Evolutionary conservation across 441 rosid species (phyloP), one percentile per base, ranked within the genome.

Genomic region (Adansonia madagascariensis): DNA sequence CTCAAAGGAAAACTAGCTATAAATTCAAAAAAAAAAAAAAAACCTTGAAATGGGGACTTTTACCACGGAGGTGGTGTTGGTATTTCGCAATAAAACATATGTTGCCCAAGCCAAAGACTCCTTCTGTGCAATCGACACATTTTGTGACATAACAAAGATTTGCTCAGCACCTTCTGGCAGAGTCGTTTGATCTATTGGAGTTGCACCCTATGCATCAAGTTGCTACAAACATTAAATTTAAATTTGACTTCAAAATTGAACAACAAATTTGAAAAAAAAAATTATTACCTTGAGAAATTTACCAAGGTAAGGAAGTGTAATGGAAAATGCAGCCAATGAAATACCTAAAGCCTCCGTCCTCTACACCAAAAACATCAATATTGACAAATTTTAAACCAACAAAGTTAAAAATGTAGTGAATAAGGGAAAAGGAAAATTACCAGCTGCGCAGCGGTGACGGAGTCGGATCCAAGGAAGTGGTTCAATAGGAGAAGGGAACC

Each of bases 61-160:
- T 86, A 95, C 99, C 94, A 84, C 93, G 52, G 93, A 89, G 17
- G 82, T 74, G 71, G 93, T 82, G 80, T 87, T 91, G 63, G 99
- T 91, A 79, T 95, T 95, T 70, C 95, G 86, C 82, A 95, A 78
- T 62, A 95, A 83, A 82, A 91, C 90, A 74, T 92, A 92, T 0
- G 95, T 90, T 17, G 91, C 90, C 99, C 99, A 95, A 55, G 99
- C 99, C 81, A 95, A 83, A 76, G 88, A 89, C 82, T 92, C 96
- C 83, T 89, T 90, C 79, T 73, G 76, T 49, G 82, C 62, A 75
- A 84, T 87, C 6, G 87, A 77, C 31, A 92, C 78, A 75, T 78
- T 74, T 24, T 87, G 84, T 3, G 98, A 92, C 88, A 91, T 83
- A 24, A 89, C 64, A 81, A 95, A 93, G 50, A 95, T 81, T 83